Percentiles rank a stretch among this genome's conserved stretches.
Evolutionary conservation across 73 alveolate genomes (phyloP).

Genomic region (Paramecium primaurelia): DNA sequence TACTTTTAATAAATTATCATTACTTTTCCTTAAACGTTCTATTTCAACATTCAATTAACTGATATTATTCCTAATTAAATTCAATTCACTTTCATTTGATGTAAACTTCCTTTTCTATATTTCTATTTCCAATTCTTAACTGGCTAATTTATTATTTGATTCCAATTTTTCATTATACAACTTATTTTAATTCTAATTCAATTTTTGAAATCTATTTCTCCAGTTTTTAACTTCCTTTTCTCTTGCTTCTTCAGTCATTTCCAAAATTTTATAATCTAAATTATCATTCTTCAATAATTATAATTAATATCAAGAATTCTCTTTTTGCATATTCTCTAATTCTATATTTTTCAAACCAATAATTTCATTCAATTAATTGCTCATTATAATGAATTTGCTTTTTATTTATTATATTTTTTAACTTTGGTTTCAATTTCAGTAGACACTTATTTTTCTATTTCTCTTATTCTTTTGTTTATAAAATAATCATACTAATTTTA

Average conservation of each 20-base stretch:
- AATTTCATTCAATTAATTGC: not conserved
- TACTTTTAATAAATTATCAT: not conserved
- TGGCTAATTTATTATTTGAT: not conserved
- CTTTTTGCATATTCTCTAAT: not conserved
- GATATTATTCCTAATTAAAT: not conserved
- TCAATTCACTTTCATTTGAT: not conserved
- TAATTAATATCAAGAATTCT: not conserved
- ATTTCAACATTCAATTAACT: not conserved
- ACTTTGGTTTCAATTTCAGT: constrained; percentile 5
- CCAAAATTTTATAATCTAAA: not conserved
- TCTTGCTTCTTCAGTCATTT: not conserved
- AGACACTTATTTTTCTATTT: not conserved
- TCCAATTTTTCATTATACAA: not conserved
- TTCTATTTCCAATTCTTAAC: not conserved
- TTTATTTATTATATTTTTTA: not conserved
- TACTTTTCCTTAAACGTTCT: not conserved
- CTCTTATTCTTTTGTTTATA: not conserved
- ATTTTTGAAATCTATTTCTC: not conserved
- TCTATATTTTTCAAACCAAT: not conserved
- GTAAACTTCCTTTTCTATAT: not conserved
- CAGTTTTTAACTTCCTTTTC: not conserved
- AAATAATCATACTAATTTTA: not conserved
- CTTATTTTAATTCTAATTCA: not conserved
- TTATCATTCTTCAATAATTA: not conserved
- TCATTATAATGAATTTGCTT: not conserved